Conservation (phyloP, 805 yeast species). For the Schwanniomyces pseudopolymorphus region DNA sequence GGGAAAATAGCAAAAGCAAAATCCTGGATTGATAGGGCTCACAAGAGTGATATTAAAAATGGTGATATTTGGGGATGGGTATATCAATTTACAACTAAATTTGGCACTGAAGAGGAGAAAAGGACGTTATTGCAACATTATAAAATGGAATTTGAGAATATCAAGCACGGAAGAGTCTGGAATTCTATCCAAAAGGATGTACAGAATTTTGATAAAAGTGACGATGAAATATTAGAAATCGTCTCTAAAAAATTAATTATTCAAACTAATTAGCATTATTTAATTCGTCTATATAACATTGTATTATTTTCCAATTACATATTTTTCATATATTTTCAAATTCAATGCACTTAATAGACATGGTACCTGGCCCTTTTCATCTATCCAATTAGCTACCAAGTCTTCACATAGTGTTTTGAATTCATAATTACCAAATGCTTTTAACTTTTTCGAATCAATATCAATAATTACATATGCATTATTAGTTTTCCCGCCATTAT, state of each 20-base stretch:
- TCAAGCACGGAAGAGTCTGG: constrained; percentile 67
- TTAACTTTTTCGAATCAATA: constrained; percentile 51
- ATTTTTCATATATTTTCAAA: constrained; percentile 58
- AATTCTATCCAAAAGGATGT: constrained; percentile 48
- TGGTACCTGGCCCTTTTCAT: constrained; percentile 67
- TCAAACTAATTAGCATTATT: constrained; percentile 4
- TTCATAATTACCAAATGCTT: constrained; percentile 46
- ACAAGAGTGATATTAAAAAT: constrained; percentile 49
- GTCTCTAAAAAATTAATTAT: constrained; percentile 19
- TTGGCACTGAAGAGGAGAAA: constrained; percentile 38
- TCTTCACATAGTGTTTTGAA: constrained; percentile 43
- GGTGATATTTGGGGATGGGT: constrained; percentile 83
- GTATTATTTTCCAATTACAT: constrained; percentile 9
- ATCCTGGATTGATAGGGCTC: constrained; percentile 73
- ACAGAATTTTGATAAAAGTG: constrained; percentile 40
- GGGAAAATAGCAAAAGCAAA: constrained; percentile 63
- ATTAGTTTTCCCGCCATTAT: constrained; percentile 21
- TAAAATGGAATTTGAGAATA: constrained; percentile 40
- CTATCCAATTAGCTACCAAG: constrained; percentile 64
- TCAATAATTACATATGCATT: constrained; percentile 57
- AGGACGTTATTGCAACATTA: constrained; percentile 35
- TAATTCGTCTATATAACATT: constrained; percentile 1
- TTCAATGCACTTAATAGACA: constrained; percentile 77
- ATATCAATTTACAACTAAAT: constrained; percentile 44
- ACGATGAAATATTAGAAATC: constrained; percentile 38